Conservation (phyloP, 1,284 basidiomycete genomes). For the Leccinum cinnamomeum region DNA sequence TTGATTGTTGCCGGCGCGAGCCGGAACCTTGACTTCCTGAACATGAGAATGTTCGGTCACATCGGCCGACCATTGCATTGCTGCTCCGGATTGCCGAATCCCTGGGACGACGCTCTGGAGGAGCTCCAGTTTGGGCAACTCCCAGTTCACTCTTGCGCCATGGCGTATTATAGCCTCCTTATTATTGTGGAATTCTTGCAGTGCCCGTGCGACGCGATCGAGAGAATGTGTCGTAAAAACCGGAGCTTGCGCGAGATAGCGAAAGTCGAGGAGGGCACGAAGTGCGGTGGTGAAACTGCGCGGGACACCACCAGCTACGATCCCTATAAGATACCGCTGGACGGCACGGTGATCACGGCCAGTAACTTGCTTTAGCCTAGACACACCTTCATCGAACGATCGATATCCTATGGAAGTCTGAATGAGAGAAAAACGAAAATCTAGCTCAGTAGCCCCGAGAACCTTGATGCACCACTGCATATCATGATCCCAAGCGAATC, state of each 20-base stretch:
- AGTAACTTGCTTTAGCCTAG: slow-evolving; percentile 3
- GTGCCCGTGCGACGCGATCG: not conserved
- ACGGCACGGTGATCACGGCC: not conserved
- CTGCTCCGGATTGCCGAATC: not conserved
- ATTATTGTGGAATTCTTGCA: slow-evolving; percentile 9
- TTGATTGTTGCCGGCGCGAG: slow-evolving; percentile 6
- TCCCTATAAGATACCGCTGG: slow-evolving; percentile 4
- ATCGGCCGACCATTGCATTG: slow-evolving; percentile 10
- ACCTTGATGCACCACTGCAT: slow-evolving; percentile 8
- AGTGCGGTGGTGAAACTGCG: not conserved
- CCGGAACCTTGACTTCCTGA: slow-evolving; percentile 5
- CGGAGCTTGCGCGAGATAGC: slow-evolving; percentile 9
- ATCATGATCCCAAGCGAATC: slow-evolving; percentile 4
- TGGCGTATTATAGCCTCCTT: slow-evolving; percentile 1
- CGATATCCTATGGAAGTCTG: slow-evolving; percentile 1
- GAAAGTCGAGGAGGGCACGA: not conserved
- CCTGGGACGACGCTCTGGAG: not conserved
- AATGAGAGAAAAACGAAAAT: slow-evolving; percentile 10
- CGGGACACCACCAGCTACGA: slow-evolving; percentile 1
- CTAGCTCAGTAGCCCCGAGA: slow-evolving; percentile 2
- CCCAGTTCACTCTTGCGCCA: not conserved
- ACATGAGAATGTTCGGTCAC: slow-evolving; percentile 7
- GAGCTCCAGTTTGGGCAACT: not conserved
- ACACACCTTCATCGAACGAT: slow-evolving; percentile 5
- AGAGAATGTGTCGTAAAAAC: slow-evolving; percentile 3